Conservation (phyloP, 108 stramenopile genomes). For the Mediolabrus comicus region DNA sequence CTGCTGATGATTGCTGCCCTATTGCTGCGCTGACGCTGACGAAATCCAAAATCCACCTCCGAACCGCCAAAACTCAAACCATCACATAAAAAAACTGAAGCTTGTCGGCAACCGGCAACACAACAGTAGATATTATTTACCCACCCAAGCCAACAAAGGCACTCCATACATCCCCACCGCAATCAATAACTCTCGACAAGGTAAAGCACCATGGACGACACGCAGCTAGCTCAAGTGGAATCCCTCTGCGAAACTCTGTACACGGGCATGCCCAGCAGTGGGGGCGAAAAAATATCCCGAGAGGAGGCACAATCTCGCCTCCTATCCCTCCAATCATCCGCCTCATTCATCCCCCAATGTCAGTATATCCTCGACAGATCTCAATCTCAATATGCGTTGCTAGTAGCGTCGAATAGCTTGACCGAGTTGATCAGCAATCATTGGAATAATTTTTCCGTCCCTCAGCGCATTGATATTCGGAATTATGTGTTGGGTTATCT, state of each 20-base stretch:
- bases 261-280: conserved; percentile 64
- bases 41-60: too few relatives aligned
- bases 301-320: conserved; percentile 88
- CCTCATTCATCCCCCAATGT: conserved; percentile 96
- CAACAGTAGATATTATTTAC: too few relatives aligned
- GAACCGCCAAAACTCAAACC: too few relatives aligned
- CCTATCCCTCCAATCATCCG: conserved; percentile 87
- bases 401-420: conserved; percentile 91
- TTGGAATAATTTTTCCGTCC: conserved; percentile 93
- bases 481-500: conserved; percentile 96
- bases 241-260: conserved; percentile 93
- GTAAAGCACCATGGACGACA: conserved; percentile 78
- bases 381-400: conserved; percentile 86
- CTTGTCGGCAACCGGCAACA: too few relatives aligned
- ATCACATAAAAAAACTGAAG: too few relatives aligned
- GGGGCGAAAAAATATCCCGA: conserved; percentile 60
- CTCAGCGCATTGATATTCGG: conserved; percentile 93
- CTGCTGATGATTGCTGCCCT: too few relatives aligned
- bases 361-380: conserved; percentile 97
- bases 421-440: conserved; percentile 93
- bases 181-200: background rate
- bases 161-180: too few relatives aligned
- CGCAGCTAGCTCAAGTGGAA: conserved; percentile 92
- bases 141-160: too few relatives aligned
- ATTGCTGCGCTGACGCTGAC: too few relatives aligned